Evolutionary conservation across 257 asterid genomes (phyloP).

Genomic region (Forsythia viridissima): DNA sequence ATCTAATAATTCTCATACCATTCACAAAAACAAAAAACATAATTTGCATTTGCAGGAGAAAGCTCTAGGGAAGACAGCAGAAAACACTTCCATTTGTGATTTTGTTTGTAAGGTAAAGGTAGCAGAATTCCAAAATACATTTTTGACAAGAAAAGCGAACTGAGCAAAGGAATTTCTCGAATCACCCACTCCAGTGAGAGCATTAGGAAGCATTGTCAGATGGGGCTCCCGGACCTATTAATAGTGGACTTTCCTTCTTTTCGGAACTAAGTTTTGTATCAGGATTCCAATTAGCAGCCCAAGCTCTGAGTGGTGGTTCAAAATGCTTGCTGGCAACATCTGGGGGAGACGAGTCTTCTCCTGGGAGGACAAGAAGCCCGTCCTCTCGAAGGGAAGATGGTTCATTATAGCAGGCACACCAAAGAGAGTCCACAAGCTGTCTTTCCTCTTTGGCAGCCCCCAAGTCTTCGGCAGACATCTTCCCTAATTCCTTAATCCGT

Average conservation of each 20-base stretch:
- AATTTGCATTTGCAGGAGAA: background rate
- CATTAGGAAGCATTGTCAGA: slow-evolving; percentile 4
- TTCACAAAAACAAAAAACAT: background rate
- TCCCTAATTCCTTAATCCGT: slow-evolving; percentile 54
- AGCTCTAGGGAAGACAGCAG: background rate
- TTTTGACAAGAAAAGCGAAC: background rate
- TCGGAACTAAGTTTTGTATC: slow-evolving; percentile 34
- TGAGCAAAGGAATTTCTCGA: background rate
- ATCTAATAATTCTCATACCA: background rate
- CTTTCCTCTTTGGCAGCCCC: slow-evolving; percentile 83
- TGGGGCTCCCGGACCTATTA: slow-evolving; percentile 56
- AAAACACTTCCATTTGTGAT: background rate
- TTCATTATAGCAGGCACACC: slow-evolving; percentile 60
- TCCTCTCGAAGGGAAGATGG: slow-evolving; percentile 75
- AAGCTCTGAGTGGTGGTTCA: slow-evolving; percentile 78
- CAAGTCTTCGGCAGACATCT: slow-evolving; percentile 72
- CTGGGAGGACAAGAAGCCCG: slow-evolving; percentile 72
- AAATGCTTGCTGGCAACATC: slow-evolving; percentile 83
- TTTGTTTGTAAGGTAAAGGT: background rate
- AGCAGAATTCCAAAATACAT: background rate
- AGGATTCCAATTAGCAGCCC: slow-evolving; percentile 60
- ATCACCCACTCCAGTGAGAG: background rate
- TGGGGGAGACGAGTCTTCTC: slow-evolving; percentile 84
- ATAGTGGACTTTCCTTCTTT: slow-evolving; percentile 55
- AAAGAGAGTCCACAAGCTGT: slow-evolving; percentile 77